phyloP scores from a whole-genome alignment of 108 stramenopile genomes.

The Skeletonema costatum region DNA sequence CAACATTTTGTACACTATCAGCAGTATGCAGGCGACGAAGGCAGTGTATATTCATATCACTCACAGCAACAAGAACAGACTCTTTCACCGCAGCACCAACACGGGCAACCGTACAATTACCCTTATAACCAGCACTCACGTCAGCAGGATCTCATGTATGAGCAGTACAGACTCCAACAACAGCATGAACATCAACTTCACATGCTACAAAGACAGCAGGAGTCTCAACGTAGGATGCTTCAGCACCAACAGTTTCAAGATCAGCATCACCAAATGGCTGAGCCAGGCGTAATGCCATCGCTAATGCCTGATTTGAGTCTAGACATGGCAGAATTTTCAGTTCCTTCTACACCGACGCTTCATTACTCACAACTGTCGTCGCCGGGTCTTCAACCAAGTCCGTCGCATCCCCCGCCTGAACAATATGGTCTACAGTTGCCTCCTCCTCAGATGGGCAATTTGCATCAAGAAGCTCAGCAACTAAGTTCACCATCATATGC shows the following conservation, averaged over 20 bases:
- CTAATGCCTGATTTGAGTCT: constrained; percentile 8
- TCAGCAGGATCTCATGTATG: constrained; percentile 45
- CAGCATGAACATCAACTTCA: constrained; percentile 59
- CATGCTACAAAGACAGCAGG: constrained; percentile 41
- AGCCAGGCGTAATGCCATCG: neutral
- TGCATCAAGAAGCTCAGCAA: neutral
- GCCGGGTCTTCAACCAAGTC: constrained; percentile 8
- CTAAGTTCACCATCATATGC: constrained; percentile 4
- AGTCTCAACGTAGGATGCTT: constrained; percentile 25
- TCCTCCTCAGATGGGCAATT: neutral
- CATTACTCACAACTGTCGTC: neutral
- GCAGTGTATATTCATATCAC: constrained; percentile 30
- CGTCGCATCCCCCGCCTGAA: neutral
- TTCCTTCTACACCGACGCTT: neutral
- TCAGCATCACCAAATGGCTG: neutral
- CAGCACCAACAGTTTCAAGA: constrained; percentile 6
- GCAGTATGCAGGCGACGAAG: constrained; percentile 23
- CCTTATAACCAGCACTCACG: constrained; percentile 16
- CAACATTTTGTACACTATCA: constrained; percentile 17
- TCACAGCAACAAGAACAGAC: constrained; percentile 25
- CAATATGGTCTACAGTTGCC: constrained; percentile 4
- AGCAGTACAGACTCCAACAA: constrained; percentile 62
- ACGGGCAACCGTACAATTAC: constrained; percentile 12
- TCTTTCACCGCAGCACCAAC: constrained; percentile 5
- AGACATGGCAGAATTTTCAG: constrained; percentile 11